A percentile compares a stretch with the other conserved stretches of the same genome.
Conservation (phyloP, 129 eudicot genomes). For the Cynara cardunculus region DNA sequence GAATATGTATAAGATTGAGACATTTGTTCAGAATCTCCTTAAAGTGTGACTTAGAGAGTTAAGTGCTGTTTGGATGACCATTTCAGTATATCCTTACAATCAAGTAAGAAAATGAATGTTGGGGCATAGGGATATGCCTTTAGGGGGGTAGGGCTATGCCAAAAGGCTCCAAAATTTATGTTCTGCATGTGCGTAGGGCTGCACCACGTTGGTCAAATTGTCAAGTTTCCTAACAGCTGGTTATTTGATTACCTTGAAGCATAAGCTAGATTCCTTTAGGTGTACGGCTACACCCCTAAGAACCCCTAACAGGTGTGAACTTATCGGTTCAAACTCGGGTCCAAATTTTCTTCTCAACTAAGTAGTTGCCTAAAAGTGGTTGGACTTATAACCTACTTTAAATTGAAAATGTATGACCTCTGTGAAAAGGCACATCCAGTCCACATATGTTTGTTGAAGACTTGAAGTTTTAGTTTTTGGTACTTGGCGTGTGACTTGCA, state of each 20-base stretch:
- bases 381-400: background rate
- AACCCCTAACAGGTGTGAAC: background rate
- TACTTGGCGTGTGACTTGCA: background rate
- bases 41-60: background rate
- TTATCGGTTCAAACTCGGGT: background rate
- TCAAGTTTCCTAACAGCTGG: background rate
- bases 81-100: background rate
- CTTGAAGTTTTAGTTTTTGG: background rate
- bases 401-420: background rate
- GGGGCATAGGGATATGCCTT: slow-evolving; percentile 2
- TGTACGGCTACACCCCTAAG: background rate
- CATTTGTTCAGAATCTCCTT: background rate
- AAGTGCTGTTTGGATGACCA: background rate
- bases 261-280: background rate
- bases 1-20: background rate
- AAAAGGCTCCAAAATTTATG: background rate
- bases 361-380: background rate
- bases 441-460: background rate
- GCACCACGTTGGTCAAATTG: background rate
- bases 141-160: background rate
- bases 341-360: background rate
- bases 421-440: background rate
- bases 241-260: background rate
- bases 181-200: background rate
- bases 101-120: background rate